Percentiles rank a stretch among this genome's conserved stretches.
phyloP scores from a whole-genome alignment of 176 grass and related monocot species.

The Carex scoparia region DNA sequence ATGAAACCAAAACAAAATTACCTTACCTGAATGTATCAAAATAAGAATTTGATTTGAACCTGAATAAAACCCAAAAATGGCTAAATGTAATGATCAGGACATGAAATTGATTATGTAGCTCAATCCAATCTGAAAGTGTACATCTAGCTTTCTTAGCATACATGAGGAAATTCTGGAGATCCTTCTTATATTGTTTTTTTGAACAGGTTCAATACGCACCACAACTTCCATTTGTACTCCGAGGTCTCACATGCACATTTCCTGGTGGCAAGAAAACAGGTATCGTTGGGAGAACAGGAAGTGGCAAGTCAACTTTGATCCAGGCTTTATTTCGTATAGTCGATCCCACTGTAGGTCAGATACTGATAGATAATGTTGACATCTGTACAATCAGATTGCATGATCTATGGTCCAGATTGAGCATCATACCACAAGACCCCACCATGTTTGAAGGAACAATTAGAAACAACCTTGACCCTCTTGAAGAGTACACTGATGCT shows the following conservation, averaged over 20 bases:
- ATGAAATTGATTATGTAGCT: background rate
- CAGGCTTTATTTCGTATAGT: constrained; percentile 80
- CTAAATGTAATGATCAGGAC: background rate
- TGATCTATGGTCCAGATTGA: constrained; percentile 74
- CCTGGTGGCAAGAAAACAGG: constrained; percentile 78
- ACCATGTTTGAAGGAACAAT: constrained; percentile 89
- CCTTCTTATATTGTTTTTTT: constrained; percentile 6
- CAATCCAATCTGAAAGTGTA: background rate
- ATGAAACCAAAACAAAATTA: background rate
- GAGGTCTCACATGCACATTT: constrained; percentile 61
- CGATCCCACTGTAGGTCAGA: constrained; percentile 60
- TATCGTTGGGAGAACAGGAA: constrained; percentile 87
- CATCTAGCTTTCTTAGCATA: background rate
- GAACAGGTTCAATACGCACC: constrained; percentile 65
- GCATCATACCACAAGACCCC: constrained; percentile 93
- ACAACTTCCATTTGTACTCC: constrained; percentile 69
- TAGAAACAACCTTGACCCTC: constrained; percentile 84
- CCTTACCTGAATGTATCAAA: background rate
- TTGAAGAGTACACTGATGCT: constrained; percentile 63
- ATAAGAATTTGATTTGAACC: background rate
- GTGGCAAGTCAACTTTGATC: constrained; percentile 86
- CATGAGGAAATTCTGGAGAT: background rate
- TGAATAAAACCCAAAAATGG: background rate
- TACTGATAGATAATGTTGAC: constrained; percentile 63
- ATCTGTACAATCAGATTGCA: constrained; percentile 82